Evolutionary conservation across 305 asterid species (phyloP).

Genomic region (Fraxinus sp.): DNA sequence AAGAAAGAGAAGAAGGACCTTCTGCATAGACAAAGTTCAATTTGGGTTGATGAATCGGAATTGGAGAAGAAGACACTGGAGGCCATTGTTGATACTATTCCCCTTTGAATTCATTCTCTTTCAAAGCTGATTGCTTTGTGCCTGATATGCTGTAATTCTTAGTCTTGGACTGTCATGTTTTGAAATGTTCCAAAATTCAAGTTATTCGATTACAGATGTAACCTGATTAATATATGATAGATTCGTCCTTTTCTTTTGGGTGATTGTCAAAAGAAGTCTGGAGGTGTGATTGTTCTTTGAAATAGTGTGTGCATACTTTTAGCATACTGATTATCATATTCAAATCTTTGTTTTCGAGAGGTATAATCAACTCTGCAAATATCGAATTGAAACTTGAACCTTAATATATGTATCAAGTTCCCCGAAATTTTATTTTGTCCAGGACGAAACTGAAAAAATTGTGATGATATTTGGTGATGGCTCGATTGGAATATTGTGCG

Average conservation of each 20-base stretch:
- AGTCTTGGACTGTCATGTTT: neutral
- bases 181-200: neutral
- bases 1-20: slow-evolving; percentile 58
- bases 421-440: neutral
- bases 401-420: neutral
- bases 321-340: neutral
- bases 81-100: slow-evolving; percentile 1
- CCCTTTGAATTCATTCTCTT: neutral
- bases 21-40: slow-evolving; percentile 45
- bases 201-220: neutral
- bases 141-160: no score
- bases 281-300: neutral
- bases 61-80: slow-evolving; percentile 35
- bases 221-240: neutral
- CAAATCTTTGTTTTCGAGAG: neutral
- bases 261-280: neutral
- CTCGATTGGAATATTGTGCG: neutral
- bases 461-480: neutral
- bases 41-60: slow-evolving; percentile 50
- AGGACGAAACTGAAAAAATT: neutral
- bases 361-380: neutral
- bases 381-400: neutral
- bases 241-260: neutral
- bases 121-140: neutral
- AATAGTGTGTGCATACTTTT: neutral